Evolutionary conservation across 1,284 basidiomycete genomes (phyloP), one percentile per base, ranked within the genome.

Genomic region (Ganoderma lingzhi): DNA sequence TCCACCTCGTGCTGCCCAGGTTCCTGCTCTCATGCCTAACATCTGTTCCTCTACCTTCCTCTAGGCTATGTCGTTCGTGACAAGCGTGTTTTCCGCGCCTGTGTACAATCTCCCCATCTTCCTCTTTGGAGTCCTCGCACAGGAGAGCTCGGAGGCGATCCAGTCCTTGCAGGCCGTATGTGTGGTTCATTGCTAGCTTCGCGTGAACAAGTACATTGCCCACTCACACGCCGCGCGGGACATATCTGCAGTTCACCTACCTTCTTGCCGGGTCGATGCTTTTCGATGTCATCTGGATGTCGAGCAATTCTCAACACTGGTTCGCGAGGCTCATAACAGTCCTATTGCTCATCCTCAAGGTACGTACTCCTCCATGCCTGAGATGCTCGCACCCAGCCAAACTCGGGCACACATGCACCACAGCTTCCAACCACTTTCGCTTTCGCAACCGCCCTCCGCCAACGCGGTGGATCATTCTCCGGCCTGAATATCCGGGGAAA

Each of bases 71-170:
- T 90, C 93, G 10, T 91, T 93, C 74, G 66, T 85, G 65, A 82
- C 87, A 56, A 87, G 87, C 71, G 84, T 88, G 3, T 92, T 89
- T 77, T 75, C 81, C 1, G 81, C 88, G 1, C 92, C 93, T 2
- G 77, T 83, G 3, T 94, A 94, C 78, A 94, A 94, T 72, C 80
- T 89, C 6, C 88, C 93, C 17, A 84, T 95, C 63, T 91, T 93
- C 72, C 84, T 95, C 28, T 94, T 94, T 73, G 93, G 93, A 0
- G 80, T 84, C 2, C 90, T 93, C 78, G 88, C 86, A 0, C 88
- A 92, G 73, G 93, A 94, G 76, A 87, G 84, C 68, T 80, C 83
- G 12, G 92, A 93, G 65, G 87, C 88, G 1, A 75, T 84, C 10
- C 87, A 90, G 72, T 90, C 91, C 3, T 77, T 93, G 73, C 88